Evolutionary conservation across 2,329 filamentous ascomycete species (phyloP).

Genomic region (Macrophomina phaseolina): DNA sequence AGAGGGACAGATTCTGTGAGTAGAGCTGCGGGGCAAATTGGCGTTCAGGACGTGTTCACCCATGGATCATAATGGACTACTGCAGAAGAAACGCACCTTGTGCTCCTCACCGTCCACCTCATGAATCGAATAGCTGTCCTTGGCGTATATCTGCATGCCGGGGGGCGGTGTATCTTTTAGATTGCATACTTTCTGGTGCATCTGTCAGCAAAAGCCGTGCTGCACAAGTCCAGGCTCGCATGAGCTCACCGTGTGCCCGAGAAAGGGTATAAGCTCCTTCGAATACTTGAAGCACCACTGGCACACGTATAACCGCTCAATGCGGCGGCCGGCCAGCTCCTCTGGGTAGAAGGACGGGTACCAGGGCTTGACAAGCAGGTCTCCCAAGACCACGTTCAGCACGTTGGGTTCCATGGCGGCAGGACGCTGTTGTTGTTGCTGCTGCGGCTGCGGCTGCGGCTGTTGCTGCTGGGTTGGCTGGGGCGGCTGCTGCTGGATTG

Average conservation of each 20-base stretch:
- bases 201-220: not conserved
- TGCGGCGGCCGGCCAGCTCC: constrained; percentile 56
- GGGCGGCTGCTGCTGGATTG: not conserved
- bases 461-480: not conserved
- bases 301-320: constrained; percentile 77
- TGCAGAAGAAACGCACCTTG: constrained; percentile 48
- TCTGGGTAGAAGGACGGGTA: constrained; percentile 89
- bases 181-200: constrained; percentile 50
- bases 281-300: constrained; percentile 95
- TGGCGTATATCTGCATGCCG: constrained; percentile 76
- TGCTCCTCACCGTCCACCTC: constrained; percentile 90
- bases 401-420: constrained; percentile 71
- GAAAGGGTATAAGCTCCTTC: constrained; percentile 55
- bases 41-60: not conserved
- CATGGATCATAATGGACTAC: not conserved
- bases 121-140: constrained; percentile 84
- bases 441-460: not conserved
- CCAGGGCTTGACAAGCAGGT: constrained; percentile 86
- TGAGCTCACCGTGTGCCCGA: constrained; percentile 52
- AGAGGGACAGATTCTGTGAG: constrained; percentile 92
- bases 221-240: constrained; percentile 3
- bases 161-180: constrained; percentile 57
- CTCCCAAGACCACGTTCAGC: constrained; percentile 82
- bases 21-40: constrained; percentile 63
- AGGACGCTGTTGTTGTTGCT: constrained; percentile 5